phyloP scores from a whole-genome alignment of 305 asterid genomes.

The Solanum aculeatissimum region DNA sequence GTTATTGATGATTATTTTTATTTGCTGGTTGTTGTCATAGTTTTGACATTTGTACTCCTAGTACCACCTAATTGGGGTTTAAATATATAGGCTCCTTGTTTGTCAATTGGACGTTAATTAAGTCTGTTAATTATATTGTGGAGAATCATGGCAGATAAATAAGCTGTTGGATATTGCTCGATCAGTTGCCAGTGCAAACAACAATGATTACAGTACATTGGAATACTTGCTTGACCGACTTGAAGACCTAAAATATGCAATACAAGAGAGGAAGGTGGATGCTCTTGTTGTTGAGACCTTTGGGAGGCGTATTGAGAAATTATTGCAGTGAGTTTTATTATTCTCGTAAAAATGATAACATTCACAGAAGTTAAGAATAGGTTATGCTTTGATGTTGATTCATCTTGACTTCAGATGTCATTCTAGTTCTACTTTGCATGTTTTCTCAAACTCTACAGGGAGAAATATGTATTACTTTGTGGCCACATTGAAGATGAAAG shows the following conservation, averaged over 20 bases:
- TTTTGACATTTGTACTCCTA: neutral
- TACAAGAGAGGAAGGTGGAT: conserved; percentile 94
- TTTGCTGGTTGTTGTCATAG: neutral
- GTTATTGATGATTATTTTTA: neutral
- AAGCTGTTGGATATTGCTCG: conserved; percentile 76
- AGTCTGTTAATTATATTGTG: conserved; percentile 7
- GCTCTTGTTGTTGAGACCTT: conserved; percentile 98
- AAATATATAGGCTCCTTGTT: neutral
- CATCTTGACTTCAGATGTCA: neutral
- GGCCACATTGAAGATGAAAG: conserved; percentile 92
- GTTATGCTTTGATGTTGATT: neutral
- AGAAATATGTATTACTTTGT: conserved; percentile 79
- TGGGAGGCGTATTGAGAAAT: conserved; percentile 94
- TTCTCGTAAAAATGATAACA: neutral
- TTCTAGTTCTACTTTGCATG: conserved; percentile 7
- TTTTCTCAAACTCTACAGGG: conserved; percentile 51
- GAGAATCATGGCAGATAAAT: conserved; percentile 56
- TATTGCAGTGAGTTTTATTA: conserved; percentile 71
- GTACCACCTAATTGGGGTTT: neutral
- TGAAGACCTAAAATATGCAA: conserved; percentile 87
- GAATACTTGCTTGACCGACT: conserved; percentile 72
- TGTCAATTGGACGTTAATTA: neutral
- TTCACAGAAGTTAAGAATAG: neutral
- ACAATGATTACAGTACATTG: conserved; percentile 65
- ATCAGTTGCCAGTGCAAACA: conserved; percentile 59